A percentile compares a stretch with the other conserved stretches of the same genome.
Evolutionary conservation across 495 filamentous ascomycete species (phyloP).

Genomic region (Parmelia sp.): DNA sequence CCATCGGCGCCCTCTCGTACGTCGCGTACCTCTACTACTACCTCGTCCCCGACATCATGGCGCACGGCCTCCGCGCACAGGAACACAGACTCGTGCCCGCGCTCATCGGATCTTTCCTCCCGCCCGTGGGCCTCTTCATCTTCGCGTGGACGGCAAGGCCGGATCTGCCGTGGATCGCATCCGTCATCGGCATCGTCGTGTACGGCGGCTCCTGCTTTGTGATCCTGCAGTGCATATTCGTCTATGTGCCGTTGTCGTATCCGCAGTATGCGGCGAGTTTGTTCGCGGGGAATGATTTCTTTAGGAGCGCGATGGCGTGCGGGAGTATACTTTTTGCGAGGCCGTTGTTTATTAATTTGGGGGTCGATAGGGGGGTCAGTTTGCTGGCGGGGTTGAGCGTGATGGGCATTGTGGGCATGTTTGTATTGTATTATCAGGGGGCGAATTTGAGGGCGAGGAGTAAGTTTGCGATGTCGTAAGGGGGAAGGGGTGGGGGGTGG

Average conservation of each 20-base stretch:
- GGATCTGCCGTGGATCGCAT: conserved; percentile 53
- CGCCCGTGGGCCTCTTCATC: conserved; percentile 51
- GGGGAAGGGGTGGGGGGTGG: too few species aligned
- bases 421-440: conserved; percentile 47
- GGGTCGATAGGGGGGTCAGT: conserved; percentile 31
- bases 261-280: conserved; percentile 49
- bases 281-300: conserved; percentile 48
- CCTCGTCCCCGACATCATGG: conserved; percentile 44
- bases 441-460: conserved; percentile 40
- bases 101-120: conserved; percentile 47
- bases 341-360: conserved; percentile 44
- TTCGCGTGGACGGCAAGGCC: conserved; percentile 54
- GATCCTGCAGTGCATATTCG: conserved; percentile 50
- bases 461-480: conserved; percentile 37
- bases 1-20: conserved; percentile 49
- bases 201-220: conserved; percentile 43
- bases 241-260: conserved; percentile 48
- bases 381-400: conserved; percentile 24
- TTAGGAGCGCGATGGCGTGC: conserved; percentile 40
- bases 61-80: conserved; percentile 28
- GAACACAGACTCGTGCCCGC: conserved; percentile 52
- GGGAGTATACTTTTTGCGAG: conserved; percentile 42
- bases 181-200: conserved; percentile 52
- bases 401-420: conserved; percentile 38
- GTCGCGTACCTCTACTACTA: conserved; percentile 44